Evolutionary conservation across 2,329 filamentous ascomycete species (phyloP), one percentile per base, ranked within the genome.

Genomic region (Lachnellula suecica): DNA sequence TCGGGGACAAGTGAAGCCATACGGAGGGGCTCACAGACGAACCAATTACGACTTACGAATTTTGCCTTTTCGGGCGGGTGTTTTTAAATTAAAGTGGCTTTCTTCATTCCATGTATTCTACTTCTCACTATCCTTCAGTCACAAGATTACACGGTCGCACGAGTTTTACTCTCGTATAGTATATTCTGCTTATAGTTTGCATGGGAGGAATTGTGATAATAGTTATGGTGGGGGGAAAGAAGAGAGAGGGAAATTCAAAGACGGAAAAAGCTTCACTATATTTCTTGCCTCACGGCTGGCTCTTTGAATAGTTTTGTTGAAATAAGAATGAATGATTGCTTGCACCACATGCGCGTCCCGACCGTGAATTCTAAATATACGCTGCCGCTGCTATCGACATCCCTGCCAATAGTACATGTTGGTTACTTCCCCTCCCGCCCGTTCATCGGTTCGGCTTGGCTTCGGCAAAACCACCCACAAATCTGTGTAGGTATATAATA

Each of bases 281-380:
- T 58, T 59, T 63, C 53, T 53, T 54, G 62, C 62, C 62, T 63
- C 62, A 52, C 62, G 61, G 62, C 62, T 62, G 54, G 57, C 56
- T 59, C 48, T 56, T 54, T 57, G 53, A 62, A 15, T 55, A 55
- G 49, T 55, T 60, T 44, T 45, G 22, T 15, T 24, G 23, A 20
- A 27, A n/a, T n/a, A n/a, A n/a, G n/a, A n/a, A n/a, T 24, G 13
- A 47, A n/a, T n/a, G n/a, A n/a, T n/a, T n/a, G n/a, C n/a, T n/a
- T n/a, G n/a, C n/a, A n/a, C n/a, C n/a, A n/a, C n/a, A n/a, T n/a
- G n/a, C n/a, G n/a, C n/a, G n/a, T n/a, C n/a, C 15, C 15, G 29
- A 8, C 15, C 8, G 27, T 13, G n/a, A 22, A 52, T 25, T 25
- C 15, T 34, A 42, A 41, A 31, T 6, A 22, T 48, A 35, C 13